Conservation (phyloP, 352 stramenopile species). For the Albugo laibachii region DNA sequence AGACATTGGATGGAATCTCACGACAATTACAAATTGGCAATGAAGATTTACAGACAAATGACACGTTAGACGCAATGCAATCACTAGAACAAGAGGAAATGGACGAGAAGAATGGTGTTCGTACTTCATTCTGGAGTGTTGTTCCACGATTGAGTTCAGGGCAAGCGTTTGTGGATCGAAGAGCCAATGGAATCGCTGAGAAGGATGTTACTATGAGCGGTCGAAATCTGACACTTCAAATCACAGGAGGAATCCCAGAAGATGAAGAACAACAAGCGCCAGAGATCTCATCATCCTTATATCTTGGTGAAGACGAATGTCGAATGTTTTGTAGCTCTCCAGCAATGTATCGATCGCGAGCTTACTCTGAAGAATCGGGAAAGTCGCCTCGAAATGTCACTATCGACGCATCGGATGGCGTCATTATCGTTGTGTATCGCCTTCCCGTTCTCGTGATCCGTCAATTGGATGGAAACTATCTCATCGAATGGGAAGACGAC, state of each 20-base stretch:
- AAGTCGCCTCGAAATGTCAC: conserved; percentile 58
- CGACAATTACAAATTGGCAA: conserved; percentile 33
- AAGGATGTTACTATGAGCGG: conserved; percentile 4
- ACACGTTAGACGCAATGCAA: conserved; percentile 36
- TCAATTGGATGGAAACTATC: conserved; percentile 38
- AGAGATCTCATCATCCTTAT: background rate
- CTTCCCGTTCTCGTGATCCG: conserved; percentile 85
- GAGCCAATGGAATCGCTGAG: conserved; percentile 24
- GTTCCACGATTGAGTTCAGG: conserved; percentile 67
- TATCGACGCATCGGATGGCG: conserved; percentile 86
- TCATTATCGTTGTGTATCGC: conserved; percentile 94
- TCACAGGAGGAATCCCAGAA: conserved; percentile 34
- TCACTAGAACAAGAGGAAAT: conserved; percentile 4
- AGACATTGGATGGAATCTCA: conserved; percentile 18
- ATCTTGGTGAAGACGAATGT: background rate
- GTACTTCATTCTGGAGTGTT: conserved; percentile 22
- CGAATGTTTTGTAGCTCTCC: conserved; percentile 12
- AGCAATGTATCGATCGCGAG: conserved; percentile 17
- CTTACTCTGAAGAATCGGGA: conserved; percentile 34
- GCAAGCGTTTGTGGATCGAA: conserved; percentile 63
- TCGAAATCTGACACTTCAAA: conserved; percentile 7
- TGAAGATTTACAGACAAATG: conserved; percentile 46
- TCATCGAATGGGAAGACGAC: conserved; percentile 77
- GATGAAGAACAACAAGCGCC: conserved; percentile 9
- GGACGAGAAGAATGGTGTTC: conserved; percentile 7